A percentile compares a stretch with the other conserved stretches of the same genome.
phyloP scores from a whole-genome alignment of 768 basidiomycete species.

The Suillus spraguei region DNA sequence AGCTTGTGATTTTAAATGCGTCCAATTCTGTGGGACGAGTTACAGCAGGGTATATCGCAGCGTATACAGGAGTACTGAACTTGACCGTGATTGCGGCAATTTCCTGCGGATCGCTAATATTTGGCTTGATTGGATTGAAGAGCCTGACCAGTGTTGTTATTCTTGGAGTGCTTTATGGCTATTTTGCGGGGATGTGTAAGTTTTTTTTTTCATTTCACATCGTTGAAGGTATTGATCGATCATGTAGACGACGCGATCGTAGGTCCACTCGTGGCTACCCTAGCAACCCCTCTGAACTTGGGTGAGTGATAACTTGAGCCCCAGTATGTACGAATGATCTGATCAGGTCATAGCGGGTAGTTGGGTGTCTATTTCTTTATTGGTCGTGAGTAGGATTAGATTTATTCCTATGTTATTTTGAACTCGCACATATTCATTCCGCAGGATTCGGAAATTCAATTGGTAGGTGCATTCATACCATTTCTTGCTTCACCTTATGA shows the following conservation, averaged over 20 bases:
- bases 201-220: not conserved
- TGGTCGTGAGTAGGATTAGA: not conserved
- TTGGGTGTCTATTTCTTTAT: not conserved
- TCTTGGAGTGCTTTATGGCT: not conserved
- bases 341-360: not conserved
- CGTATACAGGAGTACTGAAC: not conserved
- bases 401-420: too few relatives aligned
- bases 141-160: not conserved
- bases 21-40: not conserved
- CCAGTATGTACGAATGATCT: too few relatives aligned
- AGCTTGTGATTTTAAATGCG: slow-evolving; percentile 2
- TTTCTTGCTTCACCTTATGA: too few relatives aligned
- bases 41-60: not conserved
- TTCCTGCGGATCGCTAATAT: not conserved
- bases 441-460: too few relatives aligned
- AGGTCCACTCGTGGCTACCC: too few relatives aligned
- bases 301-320: too few relatives aligned
- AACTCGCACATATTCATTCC: too few relatives aligned
- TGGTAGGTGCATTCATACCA: too few relatives aligned
- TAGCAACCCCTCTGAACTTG: too few relatives aligned
- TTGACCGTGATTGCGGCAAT: not conserved
- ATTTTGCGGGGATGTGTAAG: not conserved
- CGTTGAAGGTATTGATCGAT: not conserved
- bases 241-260: too few relatives aligned
- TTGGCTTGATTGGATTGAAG: not conserved